Evolutionary conservation across 176 grass and related monocot genomes (phyloP).

Genomic region (Carex littledalei): DNA sequence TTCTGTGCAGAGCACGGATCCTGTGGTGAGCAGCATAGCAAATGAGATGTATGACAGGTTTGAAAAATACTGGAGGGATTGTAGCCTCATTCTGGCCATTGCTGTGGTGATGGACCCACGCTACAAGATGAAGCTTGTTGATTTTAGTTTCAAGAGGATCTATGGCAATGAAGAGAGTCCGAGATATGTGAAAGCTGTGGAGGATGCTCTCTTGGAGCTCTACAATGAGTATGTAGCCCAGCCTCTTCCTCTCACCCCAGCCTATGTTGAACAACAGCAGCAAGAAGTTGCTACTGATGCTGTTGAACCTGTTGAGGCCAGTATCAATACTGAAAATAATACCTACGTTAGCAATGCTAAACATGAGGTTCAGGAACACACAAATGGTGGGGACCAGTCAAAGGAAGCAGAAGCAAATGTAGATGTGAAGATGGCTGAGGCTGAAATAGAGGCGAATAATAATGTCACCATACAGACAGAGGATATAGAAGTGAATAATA

Average conservation of each 20-base stretch:
- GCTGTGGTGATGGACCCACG: constrained; percentile 54
- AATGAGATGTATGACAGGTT: constrained; percentile 36
- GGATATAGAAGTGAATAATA: constrained; percentile 11
- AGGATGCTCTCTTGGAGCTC: constrained; percentile 34
- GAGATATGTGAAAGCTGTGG: constrained; percentile 37
- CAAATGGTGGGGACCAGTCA: background rate
- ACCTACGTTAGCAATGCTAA: background rate
- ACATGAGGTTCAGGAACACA: background rate
- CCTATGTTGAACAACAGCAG: constrained; percentile 21
- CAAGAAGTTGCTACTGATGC: background rate
- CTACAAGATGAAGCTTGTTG: constrained; percentile 46
- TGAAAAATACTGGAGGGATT: constrained; percentile 53
- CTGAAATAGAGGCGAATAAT: constrained; percentile 26
- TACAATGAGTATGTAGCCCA: constrained; percentile 33
- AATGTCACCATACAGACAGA: constrained; percentile 24
- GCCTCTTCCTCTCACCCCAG: constrained; percentile 18
- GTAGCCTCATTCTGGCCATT: constrained; percentile 41
- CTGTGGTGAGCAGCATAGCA: constrained; percentile 24
- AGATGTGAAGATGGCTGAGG: background rate
- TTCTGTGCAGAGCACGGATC: constrained; percentile 19
- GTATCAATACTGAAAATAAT: constrained; percentile 16
- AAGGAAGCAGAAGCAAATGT: background rate
- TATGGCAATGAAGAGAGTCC: constrained; percentile 24
- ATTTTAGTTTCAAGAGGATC: constrained; percentile 43
- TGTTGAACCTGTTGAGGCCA: background rate